Evolutionary conservation across 306 rosid genomes (phyloP), one percentile per base, ranked within the genome.

Genomic region (Prunus armeniaca): DNA sequence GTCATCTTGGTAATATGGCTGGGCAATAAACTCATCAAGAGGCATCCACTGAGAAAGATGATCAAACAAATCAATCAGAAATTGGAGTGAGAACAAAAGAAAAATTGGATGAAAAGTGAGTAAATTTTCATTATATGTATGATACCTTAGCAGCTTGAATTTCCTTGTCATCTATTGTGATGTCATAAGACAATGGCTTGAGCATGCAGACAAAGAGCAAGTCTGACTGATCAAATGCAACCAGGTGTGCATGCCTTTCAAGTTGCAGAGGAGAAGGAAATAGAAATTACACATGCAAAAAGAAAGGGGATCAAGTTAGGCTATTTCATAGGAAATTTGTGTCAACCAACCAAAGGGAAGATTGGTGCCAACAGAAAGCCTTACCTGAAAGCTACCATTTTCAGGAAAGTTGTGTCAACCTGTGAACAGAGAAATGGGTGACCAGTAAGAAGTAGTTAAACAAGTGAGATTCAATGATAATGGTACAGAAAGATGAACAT

Each of bases 351-450:
- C 62, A 9, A 56, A 20, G 28, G 57, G 2, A 9, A 10, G 2
- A 56, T 20, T 3, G 28, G 62, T 20, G 62, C 9, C 34, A 60
- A 60, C 41, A 13, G 12, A 38, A 50, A 38, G 9, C 12, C 15
- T 25, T 67, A 84, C 90, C 90, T 81, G 86, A 87, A 87, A 58
- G 86, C 88, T 58, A 82, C 85, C 72, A 84, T 71, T 77, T 82
- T 82, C 38, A 84, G 80, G 68, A 82, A 82, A 67, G 55, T 64
- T 25, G 88, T 82, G 67, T 87, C 88, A 14, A 87, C 65, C 87
- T 83, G 80, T 45, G 20, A 60, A 68, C 18, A 49, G 6, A 69
- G 10, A 56, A 19, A 58, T 52, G n/a, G 65, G 47, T 32, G 38
- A 51, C 20, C 20, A 20, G 62, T 17, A 13, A 56, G 38, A 63